A percentile compares a stretch with the other conserved stretches of the same genome.
Evolutionary conservation across 805 yeast species (phyloP).

Genomic region (Metschnikowia noctiluminum): DNA sequence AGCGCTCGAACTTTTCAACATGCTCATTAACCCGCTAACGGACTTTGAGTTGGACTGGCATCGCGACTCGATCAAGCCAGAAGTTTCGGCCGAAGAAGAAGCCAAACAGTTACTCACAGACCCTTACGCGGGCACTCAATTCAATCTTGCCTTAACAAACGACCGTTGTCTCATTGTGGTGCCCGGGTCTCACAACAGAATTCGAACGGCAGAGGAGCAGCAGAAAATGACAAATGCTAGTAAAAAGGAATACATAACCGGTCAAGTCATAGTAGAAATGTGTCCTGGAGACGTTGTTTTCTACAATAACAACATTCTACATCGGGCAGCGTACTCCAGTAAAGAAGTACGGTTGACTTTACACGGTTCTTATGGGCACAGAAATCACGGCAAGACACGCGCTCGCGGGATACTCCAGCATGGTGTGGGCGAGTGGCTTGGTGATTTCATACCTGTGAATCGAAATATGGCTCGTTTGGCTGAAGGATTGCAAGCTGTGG

Average conservation of each 20-base stretch:
- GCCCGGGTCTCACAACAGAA: slow-evolving; percentile 45
- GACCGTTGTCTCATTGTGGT: slow-evolving; percentile 48
- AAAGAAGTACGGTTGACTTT: slow-evolving; percentile 40
- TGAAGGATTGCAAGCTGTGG: slow-evolving; percentile 27
- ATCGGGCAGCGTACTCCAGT: slow-evolving; percentile 43
- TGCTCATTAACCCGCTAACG: slow-evolving; percentile 51
- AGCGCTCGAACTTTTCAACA: slow-evolving; percentile 48
- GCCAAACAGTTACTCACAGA: slow-evolving; percentile 32
- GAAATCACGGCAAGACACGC: slow-evolving; percentile 36
- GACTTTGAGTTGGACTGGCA: slow-evolving; percentile 56
- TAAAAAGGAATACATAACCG: slow-evolving; percentile 34
- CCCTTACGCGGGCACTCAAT: slow-evolving; percentile 49
- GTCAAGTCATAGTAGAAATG: slow-evolving; percentile 40
- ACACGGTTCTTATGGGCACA: slow-evolving; percentile 51
- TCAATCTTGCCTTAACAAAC: slow-evolving; percentile 46
- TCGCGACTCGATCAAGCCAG: slow-evolving; percentile 48
- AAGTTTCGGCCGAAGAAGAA: slow-evolving; percentile 44
- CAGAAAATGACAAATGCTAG: slow-evolving; percentile 33
- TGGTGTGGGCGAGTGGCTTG: slow-evolving; percentile 48
- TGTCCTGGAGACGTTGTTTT: slow-evolving; percentile 50
- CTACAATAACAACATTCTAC: slow-evolving; percentile 49
- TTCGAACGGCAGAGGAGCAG: slow-evolving; percentile 45
- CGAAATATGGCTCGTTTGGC: slow-evolving; percentile 28
- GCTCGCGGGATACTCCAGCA: slow-evolving; percentile 53
- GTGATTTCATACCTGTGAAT: slow-evolving; percentile 30